phyloP scores from a whole-genome alignment of 306 rosid species.

The Prunus fruticosa region DNA sequence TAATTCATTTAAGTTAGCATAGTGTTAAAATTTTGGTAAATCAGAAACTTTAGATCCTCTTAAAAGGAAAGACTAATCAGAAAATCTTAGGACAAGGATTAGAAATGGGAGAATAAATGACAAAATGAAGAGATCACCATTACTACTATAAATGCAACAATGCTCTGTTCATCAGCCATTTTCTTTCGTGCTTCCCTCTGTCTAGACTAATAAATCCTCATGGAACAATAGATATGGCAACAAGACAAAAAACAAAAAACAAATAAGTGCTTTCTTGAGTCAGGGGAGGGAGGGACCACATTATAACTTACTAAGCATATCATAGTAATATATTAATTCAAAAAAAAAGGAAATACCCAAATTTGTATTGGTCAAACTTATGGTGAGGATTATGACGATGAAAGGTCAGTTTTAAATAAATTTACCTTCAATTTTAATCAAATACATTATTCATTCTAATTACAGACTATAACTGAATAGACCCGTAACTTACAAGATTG shows the following conservation, averaged over 20 bases:
- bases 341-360: constrained; percentile 8
- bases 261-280: neutral
- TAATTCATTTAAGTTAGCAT: too few species aligned
- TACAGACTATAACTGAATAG: constrained; percentile 11
- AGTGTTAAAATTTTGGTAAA: too few species aligned
- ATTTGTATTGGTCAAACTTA: constrained; percentile 5
- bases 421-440: constrained; percentile 13
- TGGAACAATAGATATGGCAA: neutral
- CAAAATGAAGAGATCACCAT: neutral
- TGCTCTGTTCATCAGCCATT: neutral
- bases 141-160: neutral
- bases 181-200: neutral
- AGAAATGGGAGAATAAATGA: constrained; percentile 4
- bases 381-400: constrained; percentile 16
- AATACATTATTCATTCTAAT: neutral
- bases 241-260: neutral
- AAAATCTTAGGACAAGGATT: neutral
- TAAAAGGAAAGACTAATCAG: neutral
- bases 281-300: neutral
- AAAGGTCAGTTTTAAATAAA: constrained; percentile 9
- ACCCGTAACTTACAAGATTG: constrained; percentile 72
- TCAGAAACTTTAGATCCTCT: neutral
- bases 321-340: neutral
- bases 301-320: neutral
- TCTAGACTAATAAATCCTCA: constrained; percentile 9